Percentiles rank a stretch among this genome's conserved stretches.
phyloP scores from a whole-genome alignment of 257 asterid species.

The Solanum bulbocastanum region DNA sequence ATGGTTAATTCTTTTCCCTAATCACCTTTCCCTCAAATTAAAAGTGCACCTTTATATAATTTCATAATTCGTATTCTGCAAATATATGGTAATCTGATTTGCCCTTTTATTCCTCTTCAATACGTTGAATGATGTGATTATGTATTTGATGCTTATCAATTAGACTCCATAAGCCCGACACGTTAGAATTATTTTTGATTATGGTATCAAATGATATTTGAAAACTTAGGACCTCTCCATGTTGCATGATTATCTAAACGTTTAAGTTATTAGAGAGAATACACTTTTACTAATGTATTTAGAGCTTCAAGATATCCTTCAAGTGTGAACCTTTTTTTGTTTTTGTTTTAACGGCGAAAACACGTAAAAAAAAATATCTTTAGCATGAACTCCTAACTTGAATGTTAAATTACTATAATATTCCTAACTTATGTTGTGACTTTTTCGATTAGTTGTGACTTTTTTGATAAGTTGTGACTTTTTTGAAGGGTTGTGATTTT shows the following conservation, averaged over 20 bases:
- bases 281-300: not conserved
- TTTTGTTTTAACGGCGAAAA: not conserved
- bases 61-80: not conserved
- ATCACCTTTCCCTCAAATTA: not conserved
- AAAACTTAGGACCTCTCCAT: not conserved
- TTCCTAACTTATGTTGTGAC: too few relatives aligned
- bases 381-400: too few relatives aligned
- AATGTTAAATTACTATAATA: too few relatives aligned
- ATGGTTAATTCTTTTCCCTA: not conserved
- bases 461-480: too few relatives aligned
- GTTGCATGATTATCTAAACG: not conserved
- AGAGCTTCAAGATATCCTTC: not conserved
- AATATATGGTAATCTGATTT: not conserved
- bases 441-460: too few relatives aligned
- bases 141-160: not conserved
- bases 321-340: not conserved
- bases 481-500: too few relatives aligned
- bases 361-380: not conserved
- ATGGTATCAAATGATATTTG: not conserved
- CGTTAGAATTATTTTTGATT: not conserved
- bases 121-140: not conserved
- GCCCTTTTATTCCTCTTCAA: not conserved
- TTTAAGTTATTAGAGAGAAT: not conserved
- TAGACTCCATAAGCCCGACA: not conserved
- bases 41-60: not conserved